These are phyloP conservation scores for Fagus crenata DNA, from an alignment of 306 rosid genomes.

Conservation along the genomic window DNA sequence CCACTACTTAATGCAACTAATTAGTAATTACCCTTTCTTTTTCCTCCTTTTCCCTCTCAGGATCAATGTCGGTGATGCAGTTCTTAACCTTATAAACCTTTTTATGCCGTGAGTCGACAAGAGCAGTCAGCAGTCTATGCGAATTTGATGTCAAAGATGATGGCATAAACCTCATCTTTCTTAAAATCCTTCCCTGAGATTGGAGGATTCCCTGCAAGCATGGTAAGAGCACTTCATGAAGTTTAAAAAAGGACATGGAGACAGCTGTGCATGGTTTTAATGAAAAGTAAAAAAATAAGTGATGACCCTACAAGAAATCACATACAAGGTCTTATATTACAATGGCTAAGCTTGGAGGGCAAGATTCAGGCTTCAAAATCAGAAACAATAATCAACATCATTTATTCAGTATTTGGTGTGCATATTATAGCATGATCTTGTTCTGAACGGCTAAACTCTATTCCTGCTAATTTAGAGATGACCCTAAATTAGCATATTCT, in stretches of 20 bases:
- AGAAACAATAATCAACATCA: not conserved
- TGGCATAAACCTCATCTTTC: constrained; percentile 95
- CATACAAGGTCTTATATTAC: not conserved
- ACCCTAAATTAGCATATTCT: not conserved
- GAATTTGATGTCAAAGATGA: constrained; percentile 95
- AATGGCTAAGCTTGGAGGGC: not conserved
- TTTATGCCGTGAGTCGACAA: constrained; percentile 95
- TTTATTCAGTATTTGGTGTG: not conserved
- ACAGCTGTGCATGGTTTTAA: not conserved
- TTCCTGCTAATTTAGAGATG: not conserved
- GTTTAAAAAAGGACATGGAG: not conserved
- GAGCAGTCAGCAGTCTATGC: constrained; percentile 88
- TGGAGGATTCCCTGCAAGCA: constrained; percentile 85
- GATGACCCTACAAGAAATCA: not conserved
- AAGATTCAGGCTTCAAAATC: not conserved
- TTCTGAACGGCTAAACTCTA: not conserved
- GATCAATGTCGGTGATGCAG: constrained; percentile 93
- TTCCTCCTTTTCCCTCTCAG: constrained; percentile 99
- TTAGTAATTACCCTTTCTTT: constrained; percentile 76
- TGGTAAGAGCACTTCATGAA: not conserved
- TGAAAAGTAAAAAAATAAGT: not conserved
- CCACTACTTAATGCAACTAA: constrained; percentile 21
- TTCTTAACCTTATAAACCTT: constrained; percentile 89
- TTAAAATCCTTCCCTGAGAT: constrained; percentile 90
- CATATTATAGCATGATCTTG: not conserved